A percentile compares a stretch with the other conserved stretches of the same genome.
Evolutionary conservation across 2,329 filamentous ascomycete genomes (phyloP).

Genomic region (Anthostomella pinea): DNA sequence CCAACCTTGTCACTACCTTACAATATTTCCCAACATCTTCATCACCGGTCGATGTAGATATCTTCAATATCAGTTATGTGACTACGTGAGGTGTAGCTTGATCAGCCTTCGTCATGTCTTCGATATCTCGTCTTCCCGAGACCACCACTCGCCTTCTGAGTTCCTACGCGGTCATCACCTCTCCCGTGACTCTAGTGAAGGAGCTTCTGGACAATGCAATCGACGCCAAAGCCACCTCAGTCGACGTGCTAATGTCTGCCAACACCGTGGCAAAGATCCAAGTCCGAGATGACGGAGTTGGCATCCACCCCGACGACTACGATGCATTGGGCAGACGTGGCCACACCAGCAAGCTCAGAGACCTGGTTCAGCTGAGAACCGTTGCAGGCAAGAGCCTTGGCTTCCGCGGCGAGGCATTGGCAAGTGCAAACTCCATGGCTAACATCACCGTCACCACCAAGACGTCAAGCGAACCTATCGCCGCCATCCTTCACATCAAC

Average conservation of each 20-base stretch:
- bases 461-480: conserved; percentile 58
- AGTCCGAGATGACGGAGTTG: conserved; percentile 71
- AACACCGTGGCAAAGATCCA: conserved; percentile 69
- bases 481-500: conserved; percentile 45
- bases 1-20: no score
- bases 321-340: conserved; percentile 60
- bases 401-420: conserved; percentile 73
- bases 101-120: conserved; percentile 10
- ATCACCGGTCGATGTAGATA: no score
- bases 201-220: conserved; percentile 77
- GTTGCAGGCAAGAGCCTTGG: conserved; percentile 63
- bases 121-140: conserved; percentile 47
- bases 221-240: conserved; percentile 64
- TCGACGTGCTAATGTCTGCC: conserved; percentile 62
- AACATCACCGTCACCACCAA: conserved; percentile 62
- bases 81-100: no score
- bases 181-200: conserved; percentile 63
- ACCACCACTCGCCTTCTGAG: conserved; percentile 55
- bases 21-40: no score
- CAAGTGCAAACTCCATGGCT: conserved; percentile 60
- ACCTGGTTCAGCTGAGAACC: conserved; percentile 58
- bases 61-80: no score
- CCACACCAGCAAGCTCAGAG: conserved; percentile 70
- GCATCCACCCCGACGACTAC: conserved; percentile 63
- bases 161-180: conserved; percentile 58